Evolutionary conservation across 495 filamentous ascomycete genomes (phyloP), one percentile per base, ranked within the genome.

Genomic region (Aspergillus coremiiformis): DNA sequence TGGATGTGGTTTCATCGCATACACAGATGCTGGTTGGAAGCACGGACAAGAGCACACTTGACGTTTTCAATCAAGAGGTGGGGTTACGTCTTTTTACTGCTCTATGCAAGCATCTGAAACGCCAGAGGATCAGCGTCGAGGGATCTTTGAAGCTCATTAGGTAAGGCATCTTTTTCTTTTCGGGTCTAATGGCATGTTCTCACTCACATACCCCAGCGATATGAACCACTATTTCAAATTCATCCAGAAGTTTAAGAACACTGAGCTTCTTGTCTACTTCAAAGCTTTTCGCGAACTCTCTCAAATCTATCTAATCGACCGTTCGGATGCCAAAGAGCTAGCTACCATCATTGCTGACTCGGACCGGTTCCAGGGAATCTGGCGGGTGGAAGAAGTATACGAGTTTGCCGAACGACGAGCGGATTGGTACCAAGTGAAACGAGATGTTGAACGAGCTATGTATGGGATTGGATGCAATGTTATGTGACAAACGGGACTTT

Each of bases 41-140:
- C 64, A 96, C 90, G 2, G 93, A 99, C 64, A 97, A 97, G 71
- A 91, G 85, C 61, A 90, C 95, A 75, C 82, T 99, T 17, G 93
- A 99, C 61, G 93, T 97, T 17, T 99, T 99, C 74, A 96, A 95
- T 67, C 90, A 95, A 71, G 93, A 99, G 72, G 92, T 97, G 23
- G 94, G 93, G 1, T 76, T 97, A 33, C 84, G 94, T 15, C 78
- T 97, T 15, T 97, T 97, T 67, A 81, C 84, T 0, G 86, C 85
- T 12, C 68, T 97, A 30, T 96, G 91, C 75, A 97, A 99, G 66
- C 94, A 99, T 69, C 79, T 99, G 48, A 97, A 97, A 72, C 83
- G 94, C 35, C 93, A 97, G 68, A 83, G 93, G 53, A 82, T 99
- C 68, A 89, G 84, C 60, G 85, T 89, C 14, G 86, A 90, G 50